Evolutionary conservation across 2,329 filamentous ascomycete genomes (phyloP).

Genomic region (Ophiostoma fasciatum): DNA sequence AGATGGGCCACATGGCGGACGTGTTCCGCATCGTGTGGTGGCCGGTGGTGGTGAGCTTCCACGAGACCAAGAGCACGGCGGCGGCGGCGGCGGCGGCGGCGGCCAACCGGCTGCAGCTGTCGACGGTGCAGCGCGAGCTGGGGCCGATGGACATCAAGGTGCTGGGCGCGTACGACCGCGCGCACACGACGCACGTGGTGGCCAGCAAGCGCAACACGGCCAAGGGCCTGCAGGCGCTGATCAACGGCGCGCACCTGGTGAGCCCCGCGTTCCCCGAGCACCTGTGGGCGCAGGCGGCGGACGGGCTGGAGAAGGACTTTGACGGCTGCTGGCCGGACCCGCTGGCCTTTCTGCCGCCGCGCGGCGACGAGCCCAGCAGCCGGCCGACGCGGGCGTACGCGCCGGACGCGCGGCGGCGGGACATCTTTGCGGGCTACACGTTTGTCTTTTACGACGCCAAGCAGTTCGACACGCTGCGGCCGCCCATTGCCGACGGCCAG

Average conservation of each 20-base stretch:
- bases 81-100: no score
- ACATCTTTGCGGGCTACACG: constrained; percentile 73
- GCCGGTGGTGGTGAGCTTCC: constrained; percentile 67
- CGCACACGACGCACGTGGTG: constrained; percentile 72
- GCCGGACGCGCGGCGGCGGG: constrained; percentile 49
- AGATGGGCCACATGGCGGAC: constrained; percentile 55
- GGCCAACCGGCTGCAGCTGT: no score
- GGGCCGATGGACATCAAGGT: constrained; percentile 86
- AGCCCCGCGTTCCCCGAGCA: constrained; percentile 59
- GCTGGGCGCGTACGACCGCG: constrained; percentile 52
- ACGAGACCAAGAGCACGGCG: no score
- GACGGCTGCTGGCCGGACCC: constrained; percentile 65
- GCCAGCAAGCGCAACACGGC: constrained; percentile 81
- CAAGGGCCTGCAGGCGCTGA: constrained; percentile 71
- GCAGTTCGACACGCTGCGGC: constrained; percentile 63
- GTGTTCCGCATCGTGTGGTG: constrained; percentile 62
- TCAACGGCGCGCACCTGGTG: constrained; percentile 69
- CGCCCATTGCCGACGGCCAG: constrained; percentile 60
- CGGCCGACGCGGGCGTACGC: constrained; percentile 54
- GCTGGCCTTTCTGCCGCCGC: constrained; percentile 54
- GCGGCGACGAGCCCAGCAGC: constrained; percentile 59
- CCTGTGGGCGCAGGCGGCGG: constrained; percentile 35
- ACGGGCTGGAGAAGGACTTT: constrained; percentile 62
- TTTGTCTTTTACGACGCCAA: constrained; percentile 71
- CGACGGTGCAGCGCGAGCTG: constrained; percentile 46